Evolutionary conservation across 176 grass and related monocot species (phyloP).

Genomic region (Puccinellia tenuiflora): DNA sequence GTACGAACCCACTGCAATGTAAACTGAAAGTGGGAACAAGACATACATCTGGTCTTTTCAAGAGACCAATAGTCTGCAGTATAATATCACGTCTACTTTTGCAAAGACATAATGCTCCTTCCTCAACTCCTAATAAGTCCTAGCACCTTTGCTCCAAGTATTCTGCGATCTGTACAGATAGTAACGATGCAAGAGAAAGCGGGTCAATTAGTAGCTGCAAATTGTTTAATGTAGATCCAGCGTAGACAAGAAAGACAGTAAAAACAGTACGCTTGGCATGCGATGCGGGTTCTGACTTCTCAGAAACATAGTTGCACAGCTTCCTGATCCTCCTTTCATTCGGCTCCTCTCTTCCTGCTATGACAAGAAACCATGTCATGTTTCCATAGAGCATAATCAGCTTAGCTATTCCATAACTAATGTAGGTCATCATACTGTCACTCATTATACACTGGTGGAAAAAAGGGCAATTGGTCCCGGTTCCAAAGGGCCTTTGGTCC

Average conservation of each 20-base stretch:
- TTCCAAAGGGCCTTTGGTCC: too few relatives aligned
- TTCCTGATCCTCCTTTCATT: constrained; percentile 60
- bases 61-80: constrained; percentile 56
- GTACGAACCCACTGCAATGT: neutral
- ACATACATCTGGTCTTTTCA: constrained; percentile 86
- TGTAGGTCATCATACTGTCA: too few relatives aligned
- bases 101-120: constrained; percentile 55
- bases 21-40: neutral
- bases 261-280: constrained; percentile 38
- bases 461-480: too few relatives aligned
- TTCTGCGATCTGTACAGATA: constrained; percentile 48
- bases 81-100: constrained; percentile 77
- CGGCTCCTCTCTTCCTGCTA: constrained; percentile 43
- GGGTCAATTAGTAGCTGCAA: neutral
- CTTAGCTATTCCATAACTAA: neutral
- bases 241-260: neutral
- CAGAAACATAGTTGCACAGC: constrained; percentile 63
- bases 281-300: constrained; percentile 51
- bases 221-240: neutral
- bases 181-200: constrained; percentile 2
- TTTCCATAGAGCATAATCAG: neutral
- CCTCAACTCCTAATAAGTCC: constrained; percentile 76
- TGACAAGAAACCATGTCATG: neutral
- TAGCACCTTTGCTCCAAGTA: constrained; percentile 86
- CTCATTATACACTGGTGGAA: too few relatives aligned